Base-by-base conservation (phyloP, 73 alveolate species). In the Tetrahymena thermophila region DNA sequence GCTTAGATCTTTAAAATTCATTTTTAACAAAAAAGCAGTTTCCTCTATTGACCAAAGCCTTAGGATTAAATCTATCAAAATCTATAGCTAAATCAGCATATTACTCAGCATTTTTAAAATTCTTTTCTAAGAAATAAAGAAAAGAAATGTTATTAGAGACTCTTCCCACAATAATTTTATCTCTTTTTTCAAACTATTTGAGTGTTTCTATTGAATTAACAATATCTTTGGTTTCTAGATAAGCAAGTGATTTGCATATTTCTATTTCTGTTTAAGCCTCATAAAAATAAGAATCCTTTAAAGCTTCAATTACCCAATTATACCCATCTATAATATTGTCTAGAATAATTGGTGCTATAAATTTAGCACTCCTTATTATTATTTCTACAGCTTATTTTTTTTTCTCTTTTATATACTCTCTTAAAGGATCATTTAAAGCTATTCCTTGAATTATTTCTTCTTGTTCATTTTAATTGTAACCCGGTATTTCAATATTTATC, bases 41-140 rank as follows among this genome's bases (percentile, higher is more conserved):
- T 4, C 99, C 99, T 96, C 99, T 99, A 96, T 99, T 99, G 55
- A 99, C 99, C 95, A 99, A 98, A 13, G 99, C 99, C 97, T 99
- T 98, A 28, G 99, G 99, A 95, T 99, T 98, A 96, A 98, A 98
- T 95, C 99, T 98, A 94, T 99, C 99, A 96, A 97, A 98, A 96
- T 98, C 98, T 17, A 99, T 99, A 40, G 99, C 99, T 23, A 99
- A 97, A 96, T 99, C 99, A 40, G 99, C 99, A 96, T 99, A 99
- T 96, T 97, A 97, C 96, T 99, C 99, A 23, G 99, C 99, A 71
- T 97, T 96, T 35, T 96, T 96, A 96, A 97, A 99, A 95, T 99
- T 99, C 14, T 99, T 99, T 97, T 99, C 99, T 42, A 98, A 97
- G 97, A 99, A 99, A 96, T 99, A 99, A 94, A 99, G 96, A 98